Evolutionary conservation across 176 grass and related monocot species (phyloP).

Genomic region (Aegilops bicornis): DNA sequence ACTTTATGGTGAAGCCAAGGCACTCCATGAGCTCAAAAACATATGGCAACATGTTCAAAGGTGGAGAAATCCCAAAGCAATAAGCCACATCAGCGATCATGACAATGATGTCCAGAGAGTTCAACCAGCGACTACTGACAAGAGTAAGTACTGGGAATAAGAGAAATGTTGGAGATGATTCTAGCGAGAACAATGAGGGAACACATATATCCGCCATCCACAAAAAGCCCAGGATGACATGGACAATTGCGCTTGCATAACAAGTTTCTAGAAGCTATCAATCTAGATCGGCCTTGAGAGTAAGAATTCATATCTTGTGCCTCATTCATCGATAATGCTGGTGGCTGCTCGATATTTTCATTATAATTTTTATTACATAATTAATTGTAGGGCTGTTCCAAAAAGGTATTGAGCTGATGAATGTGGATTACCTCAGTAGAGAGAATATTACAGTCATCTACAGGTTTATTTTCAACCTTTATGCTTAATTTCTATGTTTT

Average conservation of each 20-base stretch:
- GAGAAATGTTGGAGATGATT: conserved; percentile 4
- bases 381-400: conserved; percentile 53
- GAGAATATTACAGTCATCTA: conserved; percentile 71
- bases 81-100: background rate
- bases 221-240: background rate
- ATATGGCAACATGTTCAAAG: background rate
- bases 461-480: conserved; percentile 44
- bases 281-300: background rate
- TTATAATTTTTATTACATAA: conserved; percentile 12
- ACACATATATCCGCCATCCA: background rate
- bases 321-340: background rate
- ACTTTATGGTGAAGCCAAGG: background rate
- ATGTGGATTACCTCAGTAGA: conserved; percentile 52
- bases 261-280: background rate
- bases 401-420: conserved; percentile 74
- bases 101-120: background rate
- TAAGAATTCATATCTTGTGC: background rate
- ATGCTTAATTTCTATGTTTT: background rate
- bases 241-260: background rate
- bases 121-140: background rate
- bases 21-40: background rate
- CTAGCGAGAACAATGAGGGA: background rate
- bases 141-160: conserved; percentile 36
- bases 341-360: background rate
- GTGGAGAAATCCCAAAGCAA: background rate